Evolutionary conservation across 2,329 filamentous ascomycete species (phyloP).

Genomic region (Aschersonia sp.): DNA sequence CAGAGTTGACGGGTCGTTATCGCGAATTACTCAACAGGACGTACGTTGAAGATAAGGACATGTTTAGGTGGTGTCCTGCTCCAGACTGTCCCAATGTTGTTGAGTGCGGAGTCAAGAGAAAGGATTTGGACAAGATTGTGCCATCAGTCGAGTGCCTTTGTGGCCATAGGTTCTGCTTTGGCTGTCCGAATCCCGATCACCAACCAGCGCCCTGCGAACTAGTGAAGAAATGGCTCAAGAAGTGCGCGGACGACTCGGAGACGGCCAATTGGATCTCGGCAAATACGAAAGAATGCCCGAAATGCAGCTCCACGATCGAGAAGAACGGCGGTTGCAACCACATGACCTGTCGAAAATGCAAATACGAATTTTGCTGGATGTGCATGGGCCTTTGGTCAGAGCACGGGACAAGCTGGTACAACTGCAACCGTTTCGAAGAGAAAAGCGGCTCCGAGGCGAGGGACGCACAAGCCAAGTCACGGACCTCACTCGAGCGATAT

Average conservation of each 20-base stretch:
- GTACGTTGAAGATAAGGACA: slow-evolving; percentile 93
- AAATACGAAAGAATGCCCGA: slow-evolving; percentile 96
- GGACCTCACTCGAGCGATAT: slow-evolving; percentile 87
- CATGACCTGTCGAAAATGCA: slow-evolving; percentile 94
- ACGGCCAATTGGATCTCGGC: slow-evolving; percentile 99
- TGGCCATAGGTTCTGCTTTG: slow-evolving; percentile 85
- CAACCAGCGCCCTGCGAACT: slow-evolving; percentile 83
- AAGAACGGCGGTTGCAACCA: slow-evolving; percentile 98
- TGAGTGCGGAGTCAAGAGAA: slow-evolving; percentile 77
- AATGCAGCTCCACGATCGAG: slow-evolving; percentile 92
- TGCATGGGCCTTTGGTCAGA: slow-evolving; percentile 99
- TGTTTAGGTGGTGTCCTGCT: slow-evolving; percentile 92
- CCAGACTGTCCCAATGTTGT: slow-evolving; percentile 94
- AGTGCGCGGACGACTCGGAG: slow-evolving; percentile 95
- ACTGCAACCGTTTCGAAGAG: slow-evolving; percentile 94
- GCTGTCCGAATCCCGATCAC: slow-evolving; percentile 78
- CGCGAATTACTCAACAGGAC: slow-evolving; percentile 77
- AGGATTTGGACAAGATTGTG: slow-evolving; percentile 71
- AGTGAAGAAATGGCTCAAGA: slow-evolving; percentile 93
- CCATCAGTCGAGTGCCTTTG: slow-evolving; percentile 82
- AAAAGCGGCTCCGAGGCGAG: slow-evolving; percentile 84
- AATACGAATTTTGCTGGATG: slow-evolving; percentile 99
- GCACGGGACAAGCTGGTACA: slow-evolving; percentile 98
- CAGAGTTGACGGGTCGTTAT: slow-evolving; percentile 50
- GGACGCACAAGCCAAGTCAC: slow-evolving; percentile 80